Conservation (phyloP, 129 eudicot genomes). For the Gnaphalium uliginosum region DNA sequence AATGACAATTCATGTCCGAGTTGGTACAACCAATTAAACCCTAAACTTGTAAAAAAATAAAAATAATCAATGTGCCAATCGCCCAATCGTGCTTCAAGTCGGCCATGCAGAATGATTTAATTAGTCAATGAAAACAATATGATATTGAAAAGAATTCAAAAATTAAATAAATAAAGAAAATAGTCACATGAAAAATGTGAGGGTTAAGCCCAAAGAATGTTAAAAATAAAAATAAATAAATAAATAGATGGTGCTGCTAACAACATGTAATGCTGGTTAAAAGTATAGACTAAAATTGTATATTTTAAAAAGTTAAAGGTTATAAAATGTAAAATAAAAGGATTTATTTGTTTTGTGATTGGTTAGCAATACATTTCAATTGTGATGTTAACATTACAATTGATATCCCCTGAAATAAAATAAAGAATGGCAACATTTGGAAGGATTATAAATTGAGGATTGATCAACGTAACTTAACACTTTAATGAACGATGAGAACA, state of each 20-base stretch:
- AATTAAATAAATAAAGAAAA: too few relatives aligned
- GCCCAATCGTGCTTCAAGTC: not conserved
- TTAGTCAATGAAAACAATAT: not conserved
- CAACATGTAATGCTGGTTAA: not conserved
- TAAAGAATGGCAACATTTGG: not conserved
- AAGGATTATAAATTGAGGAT: not conserved
- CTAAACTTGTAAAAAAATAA: not conserved
- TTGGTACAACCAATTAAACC: slow-evolving; percentile 16
- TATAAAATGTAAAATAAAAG: too few relatives aligned
- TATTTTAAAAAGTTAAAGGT: too few relatives aligned
- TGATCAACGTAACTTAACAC: not conserved
- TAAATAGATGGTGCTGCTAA: too few relatives aligned
- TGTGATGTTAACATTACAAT: too few relatives aligned
- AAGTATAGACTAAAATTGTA: too few relatives aligned
- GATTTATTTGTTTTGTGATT: too few relatives aligned
- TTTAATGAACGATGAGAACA: not conserved
- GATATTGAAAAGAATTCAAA: too few relatives aligned
- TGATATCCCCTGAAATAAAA: too few relatives aligned
- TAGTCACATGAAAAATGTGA: not conserved
- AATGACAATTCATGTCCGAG: slow-evolving; percentile 16
- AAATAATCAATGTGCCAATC: slow-evolving; percentile 6
- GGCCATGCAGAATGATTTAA: not conserved
- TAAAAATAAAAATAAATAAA: too few relatives aligned
- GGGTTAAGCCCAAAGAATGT: not conserved
- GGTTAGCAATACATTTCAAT: too few relatives aligned